Evolutionary conservation across 176 grass and related monocot genomes (phyloP).

Genomic region (Zizania latifolia): DNA sequence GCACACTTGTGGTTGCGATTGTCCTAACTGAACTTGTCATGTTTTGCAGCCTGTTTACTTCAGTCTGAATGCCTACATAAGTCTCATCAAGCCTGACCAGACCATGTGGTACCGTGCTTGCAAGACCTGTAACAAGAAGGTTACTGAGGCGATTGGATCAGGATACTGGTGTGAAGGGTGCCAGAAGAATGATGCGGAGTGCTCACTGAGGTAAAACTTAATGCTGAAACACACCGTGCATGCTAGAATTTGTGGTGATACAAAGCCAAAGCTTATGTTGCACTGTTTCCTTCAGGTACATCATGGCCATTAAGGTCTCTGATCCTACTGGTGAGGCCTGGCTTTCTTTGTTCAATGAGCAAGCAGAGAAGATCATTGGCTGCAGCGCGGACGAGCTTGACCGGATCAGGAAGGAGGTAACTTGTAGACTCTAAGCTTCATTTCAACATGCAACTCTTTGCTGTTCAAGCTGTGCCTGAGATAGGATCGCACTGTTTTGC

Average conservation of each 20-base stretch:
- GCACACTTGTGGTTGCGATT: background rate
- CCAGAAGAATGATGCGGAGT: conserved; percentile 67
- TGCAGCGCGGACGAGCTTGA: conserved; percentile 90
- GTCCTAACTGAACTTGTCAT: background rate
- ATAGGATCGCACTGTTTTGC: background rate
- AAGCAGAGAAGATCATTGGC: conserved; percentile 84
- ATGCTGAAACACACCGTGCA: background rate
- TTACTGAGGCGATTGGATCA: conserved; percentile 61
- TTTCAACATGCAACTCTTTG: background rate
- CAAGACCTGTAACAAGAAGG: conserved; percentile 94
- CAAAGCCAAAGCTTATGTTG: background rate
- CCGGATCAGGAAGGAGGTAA: conserved; percentile 74
- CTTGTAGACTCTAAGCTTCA: background rate
- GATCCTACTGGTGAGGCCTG: conserved; percentile 87
- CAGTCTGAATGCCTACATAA: conserved; percentile 61
- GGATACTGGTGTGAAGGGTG: conserved; percentile 92
- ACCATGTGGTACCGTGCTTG: conserved; percentile 97
- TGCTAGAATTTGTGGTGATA: background rate
- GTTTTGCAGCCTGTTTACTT: conserved; percentile 68
- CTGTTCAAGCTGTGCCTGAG: background rate
- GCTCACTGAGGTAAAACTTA: conserved; percentile 64
- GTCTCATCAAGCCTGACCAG: conserved; percentile 82
- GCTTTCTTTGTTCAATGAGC: conserved; percentile 89
- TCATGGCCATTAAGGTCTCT: conserved; percentile 80
- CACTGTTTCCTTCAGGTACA: conserved; percentile 53